A percentile compares a stretch with the other conserved stretches of the same genome.
Conservation (phyloP, 306 rosid genomes). For the Gillenia trifoliata region DNA sequence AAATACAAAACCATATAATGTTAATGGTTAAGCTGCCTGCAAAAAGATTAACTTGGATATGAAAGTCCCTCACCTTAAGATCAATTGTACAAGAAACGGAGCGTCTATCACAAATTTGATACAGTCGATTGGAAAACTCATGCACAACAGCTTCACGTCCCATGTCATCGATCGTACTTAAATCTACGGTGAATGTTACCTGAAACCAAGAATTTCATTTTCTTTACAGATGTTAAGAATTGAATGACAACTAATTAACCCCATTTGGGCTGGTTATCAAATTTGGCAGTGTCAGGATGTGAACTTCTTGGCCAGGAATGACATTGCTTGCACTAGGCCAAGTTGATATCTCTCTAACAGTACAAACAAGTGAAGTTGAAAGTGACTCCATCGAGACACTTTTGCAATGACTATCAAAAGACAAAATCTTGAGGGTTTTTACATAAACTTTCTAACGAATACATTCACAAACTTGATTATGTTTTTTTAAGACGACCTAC, state of each 20-base stretch:
- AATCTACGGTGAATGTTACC: slow-evolving; percentile 89
- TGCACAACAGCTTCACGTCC: slow-evolving; percentile 84
- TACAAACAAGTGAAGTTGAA: slow-evolving; percentile 85
- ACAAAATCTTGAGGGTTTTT: slow-evolving; percentile 63
- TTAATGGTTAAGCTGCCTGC: background rate
- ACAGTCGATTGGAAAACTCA: slow-evolving; percentile 63
- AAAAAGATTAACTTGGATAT: slow-evolving; percentile 1
- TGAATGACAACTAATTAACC: too few species aligned
- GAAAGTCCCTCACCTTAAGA: slow-evolving; percentile 52
- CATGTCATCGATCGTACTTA: slow-evolving; percentile 76
- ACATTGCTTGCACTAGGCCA: slow-evolving; percentile 99
- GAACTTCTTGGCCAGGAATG: slow-evolving; percentile 81
- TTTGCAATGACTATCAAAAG: slow-evolving; percentile 65
- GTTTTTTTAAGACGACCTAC: too few species aligned
- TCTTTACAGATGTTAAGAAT: slow-evolving; percentile 1
- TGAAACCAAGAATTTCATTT: slow-evolving; percentile 27
- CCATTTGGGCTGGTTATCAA: slow-evolving; percentile 15
- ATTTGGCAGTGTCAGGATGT: slow-evolving; percentile 17
- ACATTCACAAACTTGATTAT: too few species aligned
- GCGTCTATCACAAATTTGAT: slow-evolving; percentile 76
- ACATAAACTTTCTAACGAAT: slow-evolving; percentile 68
- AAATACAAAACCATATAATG: background rate
- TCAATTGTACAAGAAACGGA: slow-evolving; percentile 80
- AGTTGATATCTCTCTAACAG: slow-evolving; percentile 93
- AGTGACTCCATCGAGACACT: slow-evolving; percentile 58